Percentiles rank a stretch among this genome's conserved stretches.
phyloP scores from a whole-genome alignment of 192 early-diverging fungal species.

The Entomortierella beljakovae region DNA sequence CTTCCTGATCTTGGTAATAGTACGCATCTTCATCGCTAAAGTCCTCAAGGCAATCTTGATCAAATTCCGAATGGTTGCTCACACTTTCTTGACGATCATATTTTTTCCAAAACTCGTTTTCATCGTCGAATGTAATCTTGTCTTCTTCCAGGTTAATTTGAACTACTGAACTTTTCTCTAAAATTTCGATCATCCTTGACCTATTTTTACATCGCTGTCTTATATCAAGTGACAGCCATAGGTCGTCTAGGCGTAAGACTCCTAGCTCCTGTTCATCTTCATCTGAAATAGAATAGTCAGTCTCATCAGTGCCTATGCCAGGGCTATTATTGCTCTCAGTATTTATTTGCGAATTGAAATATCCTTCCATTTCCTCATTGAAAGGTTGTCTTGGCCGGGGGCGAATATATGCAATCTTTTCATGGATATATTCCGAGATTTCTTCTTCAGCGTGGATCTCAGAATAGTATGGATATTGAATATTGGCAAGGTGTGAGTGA shows the following conservation, averaged over 20 bases:
- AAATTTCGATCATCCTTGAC: slow-evolving; percentile 28
- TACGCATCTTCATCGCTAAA: no score
- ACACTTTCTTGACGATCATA: background rate
- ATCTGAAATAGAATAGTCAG: background rate
- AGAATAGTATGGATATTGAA: slow-evolving; percentile 66
- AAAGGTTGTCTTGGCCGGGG: slow-evolving; percentile 2
- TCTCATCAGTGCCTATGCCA: background rate
- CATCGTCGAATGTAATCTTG: slow-evolving; percentile 16
- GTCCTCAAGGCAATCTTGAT: background rate
- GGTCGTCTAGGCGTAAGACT: background rate
- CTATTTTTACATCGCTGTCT: slow-evolving; percentile 65
- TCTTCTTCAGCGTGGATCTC: slow-evolving; percentile 50
- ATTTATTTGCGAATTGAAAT: background rate
- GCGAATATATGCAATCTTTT: slow-evolving; percentile 37
- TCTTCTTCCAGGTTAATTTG: slow-evolving; percentile 15
- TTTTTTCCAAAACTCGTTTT: slow-evolving; percentile 24
- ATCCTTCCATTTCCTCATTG: background rate
- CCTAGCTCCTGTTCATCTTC: slow-evolving; percentile 25
- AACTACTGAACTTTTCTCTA: slow-evolving; percentile 35
- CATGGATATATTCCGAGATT: slow-evolving; percentile 50
- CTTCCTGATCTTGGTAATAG: background rate
- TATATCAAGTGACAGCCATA: slow-evolving; percentile 40
- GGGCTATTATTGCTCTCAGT: background rate
- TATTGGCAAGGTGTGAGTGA: slow-evolving; percentile 51
- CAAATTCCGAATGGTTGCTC: background rate